Evolutionary conservation across 2,329 filamentous ascomycete genomes (phyloP), one percentile per base, ranked within the genome.

Genomic region (Sordariomycetes sp.): DNA sequence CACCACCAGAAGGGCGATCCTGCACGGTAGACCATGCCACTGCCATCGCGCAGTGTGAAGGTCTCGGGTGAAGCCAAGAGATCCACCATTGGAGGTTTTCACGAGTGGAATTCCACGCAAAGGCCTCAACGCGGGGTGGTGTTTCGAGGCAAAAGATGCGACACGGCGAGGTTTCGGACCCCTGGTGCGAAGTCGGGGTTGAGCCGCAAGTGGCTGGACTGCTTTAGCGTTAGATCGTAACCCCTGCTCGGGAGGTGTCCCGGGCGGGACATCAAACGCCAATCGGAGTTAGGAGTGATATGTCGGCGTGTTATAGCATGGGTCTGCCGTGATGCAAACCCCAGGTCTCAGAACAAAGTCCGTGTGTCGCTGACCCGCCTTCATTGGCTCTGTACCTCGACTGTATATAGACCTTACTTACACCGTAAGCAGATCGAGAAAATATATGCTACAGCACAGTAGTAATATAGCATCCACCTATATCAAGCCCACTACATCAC

Each of bases 101-200:
- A 13, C 12, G 15, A 2, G n/a, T 39, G 17, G n/a, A 34, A 10
- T 54, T 17, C 35, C 17, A 17, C n/a, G 22, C 13, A 22, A 6
- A 17, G 58, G 59, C 60, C 52, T 60, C 63, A 60, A 62, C 62
- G 60, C 60, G 65, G 59, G 67, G 61, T 61, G n/a, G 20, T 39
- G 12, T 50, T 64, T 68, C 76, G 74, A 76, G 69, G 74, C 74
- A 76, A 76, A 63, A 69, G 64, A 68, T 76, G 74, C 68, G 72
- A 76, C 74, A 72, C 58, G 65, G 66, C 64, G 61, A 61, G 65
- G 74, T 76, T 76, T 76, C 74, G 72, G 35, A n/a, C 55, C 55
- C 55, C 55, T 57, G 55, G 48, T 25, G n/a, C 8, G 50, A 57
- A 32, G 55, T 54, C 34, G 50, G 39, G 28, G 28, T 20, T 52